A percentile compares a stretch with the other conserved stretches of the same genome.
Evolutionary conservation across 2,329 filamentous ascomycete species (phyloP).

Genomic region (Penicillium hordei): DNA sequence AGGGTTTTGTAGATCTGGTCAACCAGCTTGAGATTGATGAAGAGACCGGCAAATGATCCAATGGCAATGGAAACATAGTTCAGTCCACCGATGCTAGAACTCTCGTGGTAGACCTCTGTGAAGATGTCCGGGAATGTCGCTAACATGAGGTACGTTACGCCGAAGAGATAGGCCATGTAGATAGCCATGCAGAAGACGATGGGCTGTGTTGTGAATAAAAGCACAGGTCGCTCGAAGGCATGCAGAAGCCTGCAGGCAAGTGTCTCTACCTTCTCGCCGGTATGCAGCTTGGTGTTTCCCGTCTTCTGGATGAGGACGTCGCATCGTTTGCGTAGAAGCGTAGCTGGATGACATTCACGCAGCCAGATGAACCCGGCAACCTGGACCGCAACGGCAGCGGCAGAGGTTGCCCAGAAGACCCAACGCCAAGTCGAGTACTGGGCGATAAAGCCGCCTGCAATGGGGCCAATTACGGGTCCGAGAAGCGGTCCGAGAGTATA

Average conservation of each 20-base stretch:
- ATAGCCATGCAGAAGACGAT: constrained; percentile 56
- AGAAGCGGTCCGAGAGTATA: constrained; percentile 61
- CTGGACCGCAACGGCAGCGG: constrained; percentile 60
- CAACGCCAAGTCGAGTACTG: constrained; percentile 65
- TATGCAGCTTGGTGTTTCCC: not conserved
- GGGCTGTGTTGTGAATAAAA: constrained; percentile 55
- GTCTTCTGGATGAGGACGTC: constrained; percentile 20
- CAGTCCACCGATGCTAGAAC: not conserved
- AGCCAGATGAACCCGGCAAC: constrained; percentile 58
- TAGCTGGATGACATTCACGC: constrained; percentile 62
- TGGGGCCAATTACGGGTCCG: constrained; percentile 62
- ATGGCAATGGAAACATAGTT: not conserved
- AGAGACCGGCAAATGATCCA: not conserved
- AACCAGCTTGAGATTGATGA: not conserved
- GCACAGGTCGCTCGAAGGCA: constrained; percentile 47
- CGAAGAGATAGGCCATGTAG: constrained; percentile 50
- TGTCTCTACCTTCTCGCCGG: constrained; percentile 32
- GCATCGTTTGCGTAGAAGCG: constrained; percentile 56
- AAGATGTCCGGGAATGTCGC: not conserved
- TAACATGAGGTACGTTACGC: not conserved
- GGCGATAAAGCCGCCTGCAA: constrained; percentile 62
- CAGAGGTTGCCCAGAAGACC: constrained; percentile 66
- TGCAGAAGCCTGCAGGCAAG: constrained; percentile 20
- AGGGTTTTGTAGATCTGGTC: not conserved
- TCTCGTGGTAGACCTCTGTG: not conserved